A percentile compares a stretch with the other conserved stretches of the same genome.
Evolutionary conservation across 2,329 filamentous ascomycete genomes (phyloP).

Genomic region (Monosporascus sp.): DNA sequence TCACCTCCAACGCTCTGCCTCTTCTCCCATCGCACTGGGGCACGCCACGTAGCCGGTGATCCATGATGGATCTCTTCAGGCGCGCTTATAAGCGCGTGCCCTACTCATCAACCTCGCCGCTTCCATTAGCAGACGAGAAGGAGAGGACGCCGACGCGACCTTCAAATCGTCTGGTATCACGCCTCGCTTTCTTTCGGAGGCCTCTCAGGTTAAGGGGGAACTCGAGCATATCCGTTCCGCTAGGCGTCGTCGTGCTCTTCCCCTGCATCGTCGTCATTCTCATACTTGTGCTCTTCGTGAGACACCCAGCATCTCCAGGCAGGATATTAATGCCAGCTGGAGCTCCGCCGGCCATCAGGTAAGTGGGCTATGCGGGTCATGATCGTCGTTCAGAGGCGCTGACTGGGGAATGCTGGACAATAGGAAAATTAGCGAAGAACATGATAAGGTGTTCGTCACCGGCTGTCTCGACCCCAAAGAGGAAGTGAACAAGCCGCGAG

Average conservation of each 20-base stretch:
- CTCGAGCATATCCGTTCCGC: conserved; percentile 84
- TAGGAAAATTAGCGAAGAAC: conserved; percentile 93
- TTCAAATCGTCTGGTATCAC: conserved; percentile 37
- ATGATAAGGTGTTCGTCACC: conserved; percentile 93
- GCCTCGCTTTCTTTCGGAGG: conserved; percentile 75
- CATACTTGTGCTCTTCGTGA: conserved; percentile 83
- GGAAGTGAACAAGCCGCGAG: conserved; percentile 71
- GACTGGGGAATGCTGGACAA: conserved; percentile 1
- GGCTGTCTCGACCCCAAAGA: conserved; percentile 69
- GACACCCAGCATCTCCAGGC: conserved; percentile 77
- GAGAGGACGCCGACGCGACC: conserved; percentile 26
- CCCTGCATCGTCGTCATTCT: conserved; percentile 86
- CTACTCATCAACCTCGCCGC: conserved; percentile 33
- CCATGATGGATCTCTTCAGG: conserved; percentile 53
- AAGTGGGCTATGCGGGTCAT: conserved; percentile 28
- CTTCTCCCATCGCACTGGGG: not conserved
- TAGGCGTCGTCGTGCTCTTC: conserved; percentile 89
- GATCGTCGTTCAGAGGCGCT: not conserved
- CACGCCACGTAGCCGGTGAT: conserved; percentile 1
- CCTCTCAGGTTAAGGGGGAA: conserved; percentile 87
- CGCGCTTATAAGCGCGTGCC: conserved; percentile 49
- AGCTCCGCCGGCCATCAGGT: conserved; percentile 86
- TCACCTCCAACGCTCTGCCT: not conserved
- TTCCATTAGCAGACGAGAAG: conserved; percentile 50
- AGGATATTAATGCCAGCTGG: conserved; percentile 84